Base-by-base conservation (phyloP, 2,329 filamentous ascomycete species). In the Purpureocillium takamizusanense region DNA sequence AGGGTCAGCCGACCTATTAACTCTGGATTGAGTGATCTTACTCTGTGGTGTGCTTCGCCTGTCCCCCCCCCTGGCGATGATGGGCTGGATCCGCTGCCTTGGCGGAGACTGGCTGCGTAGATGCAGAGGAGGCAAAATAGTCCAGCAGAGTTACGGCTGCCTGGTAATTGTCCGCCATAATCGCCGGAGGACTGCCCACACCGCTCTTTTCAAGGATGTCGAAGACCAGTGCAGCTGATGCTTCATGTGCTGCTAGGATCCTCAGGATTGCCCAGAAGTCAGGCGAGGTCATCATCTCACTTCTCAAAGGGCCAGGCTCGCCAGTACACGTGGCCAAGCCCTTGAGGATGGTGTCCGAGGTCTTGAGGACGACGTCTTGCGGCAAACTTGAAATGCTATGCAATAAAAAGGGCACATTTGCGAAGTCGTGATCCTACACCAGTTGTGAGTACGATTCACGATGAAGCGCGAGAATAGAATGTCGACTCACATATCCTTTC, bases 161-260 rank as follows among this genome's bases (percentile, higher is more conserved):
- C 55, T 95, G 88, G 52, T 97, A 98, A 51, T 98, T 98, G 55
- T 97, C 92, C 17, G 89, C 86, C 42, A 88, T 90, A 36, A 98
- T 85, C 6, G 89, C 84, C 12, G 85, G 81, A 14, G 82, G 82
- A n/a, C 77, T 72, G 12, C 82, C 83, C 11, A 74, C 75, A 2
- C 87, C 78, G 18, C 89, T 79, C 39, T 76, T 79, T 53, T 92
- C 83, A 1, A 95, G 70, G n/a, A 97, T 84, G 39, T 83, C 78
- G 57, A 97, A 97, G 0, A 94, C 88, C 13, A 81, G 72, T 1
- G 81, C 71, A 2, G 87, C 84, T 18, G 83, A 81, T 38, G 86
- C 81, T 3, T 77, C 65, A 44, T 82, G 75, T 17, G 71, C 69
- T 34, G 86, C 79, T 14, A 98, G 67, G 25, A 79, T 76, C 44